phyloP scores from a whole-genome alignment of 1,139 yeast species.

The Hyphopichia khmerensis region DNA sequence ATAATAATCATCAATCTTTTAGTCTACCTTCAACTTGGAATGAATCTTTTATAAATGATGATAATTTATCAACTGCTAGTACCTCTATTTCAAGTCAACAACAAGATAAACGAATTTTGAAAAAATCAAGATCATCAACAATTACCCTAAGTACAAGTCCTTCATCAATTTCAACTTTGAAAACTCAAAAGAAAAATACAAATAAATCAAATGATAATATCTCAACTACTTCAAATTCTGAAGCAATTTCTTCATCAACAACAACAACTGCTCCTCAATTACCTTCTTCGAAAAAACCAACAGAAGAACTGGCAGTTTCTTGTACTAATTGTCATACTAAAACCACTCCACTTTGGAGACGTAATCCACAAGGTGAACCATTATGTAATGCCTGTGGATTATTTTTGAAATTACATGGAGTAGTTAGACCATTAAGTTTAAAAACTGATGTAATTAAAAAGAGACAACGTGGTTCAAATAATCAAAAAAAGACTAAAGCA shows the following conservation, averaged over 20 bases:
- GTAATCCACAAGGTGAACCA: conserved; percentile 54
- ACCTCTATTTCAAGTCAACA: background rate
- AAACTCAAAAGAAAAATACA: background rate
- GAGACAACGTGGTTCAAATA: conserved; percentile 27
- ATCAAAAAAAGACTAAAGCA: background rate
- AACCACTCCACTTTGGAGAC: conserved; percentile 61
- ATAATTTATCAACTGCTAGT: conserved; percentile 1
- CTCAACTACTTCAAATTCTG: no score
- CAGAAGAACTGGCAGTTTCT: background rate
- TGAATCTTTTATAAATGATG: conserved; percentile 5
- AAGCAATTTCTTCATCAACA: no score
- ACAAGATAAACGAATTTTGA: background rate
- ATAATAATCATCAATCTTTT: conserved; percentile 2
- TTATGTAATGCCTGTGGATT: conserved; percentile 63
- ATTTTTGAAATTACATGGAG: conserved; percentile 57
- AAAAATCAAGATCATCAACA: background rate
- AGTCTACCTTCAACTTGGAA: conserved; percentile 6
- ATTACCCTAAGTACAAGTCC: background rate
- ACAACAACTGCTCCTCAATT: background rate
- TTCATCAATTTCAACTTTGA: background rate
- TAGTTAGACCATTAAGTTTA: conserved; percentile 58
- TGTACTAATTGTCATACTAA: conserved; percentile 58
- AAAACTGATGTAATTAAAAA: conserved; percentile 91
- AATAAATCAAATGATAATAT: no score
- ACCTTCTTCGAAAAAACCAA: background rate